phyloP scores from a whole-genome alignment of 257 asterid species.

The Anisodus tanguticus region DNA sequence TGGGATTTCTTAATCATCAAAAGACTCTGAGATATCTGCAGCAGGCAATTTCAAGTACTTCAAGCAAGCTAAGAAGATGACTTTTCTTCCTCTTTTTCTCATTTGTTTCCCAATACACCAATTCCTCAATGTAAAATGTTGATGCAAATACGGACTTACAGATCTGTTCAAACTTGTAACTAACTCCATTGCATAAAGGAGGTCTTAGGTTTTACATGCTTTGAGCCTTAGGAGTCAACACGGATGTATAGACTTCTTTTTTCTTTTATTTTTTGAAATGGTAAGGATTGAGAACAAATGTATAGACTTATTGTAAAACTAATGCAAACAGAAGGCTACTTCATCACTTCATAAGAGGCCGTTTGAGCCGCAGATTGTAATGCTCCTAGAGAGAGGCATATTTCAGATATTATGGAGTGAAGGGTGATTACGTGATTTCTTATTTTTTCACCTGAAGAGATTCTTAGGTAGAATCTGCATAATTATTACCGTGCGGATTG shows the following conservation, averaged over 20 bases:
- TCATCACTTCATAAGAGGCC: neutral
- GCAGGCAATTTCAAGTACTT: conserved; percentile 33
- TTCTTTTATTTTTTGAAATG: no score
- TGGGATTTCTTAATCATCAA: conserved; percentile 56
- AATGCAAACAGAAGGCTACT: neutral
- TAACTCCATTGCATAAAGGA: neutral
- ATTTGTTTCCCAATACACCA: neutral
- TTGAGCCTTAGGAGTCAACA: neutral
- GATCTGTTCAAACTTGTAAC: neutral
- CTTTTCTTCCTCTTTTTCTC: neutral
- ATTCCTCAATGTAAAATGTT: neutral
- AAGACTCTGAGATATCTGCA: conserved; percentile 45
- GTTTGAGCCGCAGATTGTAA: neutral
- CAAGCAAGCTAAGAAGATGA: conserved; percentile 26
- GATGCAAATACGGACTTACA: neutral
- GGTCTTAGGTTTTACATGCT: neutral
- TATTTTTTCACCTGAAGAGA: no score
- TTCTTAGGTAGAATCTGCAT: no score
- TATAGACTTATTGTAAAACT: neutral
- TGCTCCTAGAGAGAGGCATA: no score
- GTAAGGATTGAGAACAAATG: neutral
- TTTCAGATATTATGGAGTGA: no score
- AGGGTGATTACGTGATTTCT: no score
- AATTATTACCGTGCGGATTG: no score
- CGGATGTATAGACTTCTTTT: neutral